These are phyloP conservation scores for Aureoboletus auriporus DNA, from an alignment of 768 basidiomycete species.

Conservation along the genomic window DNA sequence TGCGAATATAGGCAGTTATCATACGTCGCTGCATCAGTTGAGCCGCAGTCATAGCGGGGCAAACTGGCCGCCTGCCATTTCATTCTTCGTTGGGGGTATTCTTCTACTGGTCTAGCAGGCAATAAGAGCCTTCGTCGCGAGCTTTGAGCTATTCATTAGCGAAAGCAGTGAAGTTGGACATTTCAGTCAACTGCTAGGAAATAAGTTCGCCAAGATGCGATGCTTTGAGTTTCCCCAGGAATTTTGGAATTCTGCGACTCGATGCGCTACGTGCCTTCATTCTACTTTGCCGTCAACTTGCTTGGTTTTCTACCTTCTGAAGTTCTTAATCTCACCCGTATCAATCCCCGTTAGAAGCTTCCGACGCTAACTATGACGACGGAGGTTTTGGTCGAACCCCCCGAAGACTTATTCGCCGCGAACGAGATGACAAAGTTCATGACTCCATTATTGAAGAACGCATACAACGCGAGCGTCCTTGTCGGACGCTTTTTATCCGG, in stretches of 20 bases:
- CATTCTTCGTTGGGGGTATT: conserved; percentile 18
- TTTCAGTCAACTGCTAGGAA: conserved; percentile 24
- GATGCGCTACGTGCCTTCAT: conserved; percentile 45
- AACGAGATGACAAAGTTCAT: conserved; percentile 86
- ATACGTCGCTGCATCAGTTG: conserved; percentile 30
- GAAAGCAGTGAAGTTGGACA: conserved; percentile 40
- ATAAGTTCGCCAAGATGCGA: conserved; percentile 25
- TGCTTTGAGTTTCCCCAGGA: conserved; percentile 24
- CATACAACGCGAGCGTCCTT: conserved; percentile 89
- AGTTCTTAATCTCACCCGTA: conserved; percentile 38
- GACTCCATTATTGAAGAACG: conserved; percentile 92
- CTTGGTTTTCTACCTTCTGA: conserved; percentile 44
- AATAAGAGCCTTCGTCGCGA: conserved; percentile 36
- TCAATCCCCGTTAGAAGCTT: conserved; percentile 56
- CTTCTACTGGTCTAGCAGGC: conserved; percentile 22
- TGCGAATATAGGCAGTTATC: conserved; percentile 40
- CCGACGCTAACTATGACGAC: conserved; percentile 54
- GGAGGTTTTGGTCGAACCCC: conserved; percentile 42
- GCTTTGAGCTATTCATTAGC: conserved; percentile 48
- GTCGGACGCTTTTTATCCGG: conserved; percentile 93
- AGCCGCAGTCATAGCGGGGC: conserved; percentile 51
- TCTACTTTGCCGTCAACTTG: conserved; percentile 39
- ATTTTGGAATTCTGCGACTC: conserved; percentile 22
- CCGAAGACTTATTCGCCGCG: conserved; percentile 58
- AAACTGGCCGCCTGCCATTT: conserved; percentile 34